Evolutionary conservation across 345 rosid genomes (phyloP), one percentile per base, ranked within the genome.

Genomic region (Leavenworthia alabamica): DNA sequence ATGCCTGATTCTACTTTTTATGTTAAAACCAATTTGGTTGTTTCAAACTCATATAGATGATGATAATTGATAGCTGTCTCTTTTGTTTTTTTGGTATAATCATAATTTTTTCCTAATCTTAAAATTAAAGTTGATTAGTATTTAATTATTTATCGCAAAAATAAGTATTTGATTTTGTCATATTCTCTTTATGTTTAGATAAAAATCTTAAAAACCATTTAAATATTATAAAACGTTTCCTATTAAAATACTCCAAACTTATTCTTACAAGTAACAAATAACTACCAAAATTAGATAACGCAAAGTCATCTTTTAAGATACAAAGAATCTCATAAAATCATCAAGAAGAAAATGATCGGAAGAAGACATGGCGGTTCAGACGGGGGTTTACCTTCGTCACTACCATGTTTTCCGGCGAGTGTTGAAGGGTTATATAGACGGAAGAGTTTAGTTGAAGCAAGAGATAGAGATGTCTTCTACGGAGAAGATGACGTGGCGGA

Each of bases 401-500:
- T 48, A 3, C 58, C 53, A 50, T n/a, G 50, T 56, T 56, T 58
- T 17, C 51, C 27, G 42, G 52, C 41, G 47, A 45, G 40, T 44
- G 43, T 31, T 13, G 29, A 60, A 10, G 36, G 56, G 20, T 46
- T 61, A 23, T 14, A 36, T 2, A 7, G 23, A 47, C 44, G 69
- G 9, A 70, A 54, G 28, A 16, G 26, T 36, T 26, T 60, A 43
- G 24, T 10, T 10, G 49, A 44, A 23, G 7, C 42, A 3, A 7
- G 44, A 32, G 26, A 13, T 7, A 40, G 31, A 39, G 49, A 58
- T n/a, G 8, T 57, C 22, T 64, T 71, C 19, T 71, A 64, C 15
- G 75, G 71, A 0, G 66, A 57, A 43, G 71, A 64, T 26, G 71
- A 71, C 61, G 16, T 17, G 20, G 15, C 28, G 3, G 50, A 58